Conservation (phyloP, 768 basidiomycete genomes). For the Mycena vulgaris region DNA sequence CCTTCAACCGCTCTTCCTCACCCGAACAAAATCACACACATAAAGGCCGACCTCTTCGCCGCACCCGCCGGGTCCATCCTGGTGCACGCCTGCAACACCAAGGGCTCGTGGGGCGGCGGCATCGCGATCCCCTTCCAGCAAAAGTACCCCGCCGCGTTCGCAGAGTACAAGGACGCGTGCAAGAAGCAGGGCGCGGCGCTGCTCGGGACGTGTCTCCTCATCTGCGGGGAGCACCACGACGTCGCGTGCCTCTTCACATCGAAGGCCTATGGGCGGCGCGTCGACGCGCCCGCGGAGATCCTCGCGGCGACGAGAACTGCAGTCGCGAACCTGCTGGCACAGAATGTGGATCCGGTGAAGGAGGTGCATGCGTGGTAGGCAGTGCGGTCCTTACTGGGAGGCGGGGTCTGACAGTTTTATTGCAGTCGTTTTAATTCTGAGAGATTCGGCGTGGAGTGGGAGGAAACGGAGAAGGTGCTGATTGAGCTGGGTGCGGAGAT, state of each 20-base stretch:
- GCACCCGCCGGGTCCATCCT: constrained; percentile 55
- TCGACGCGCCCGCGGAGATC: constrained; percentile 55
- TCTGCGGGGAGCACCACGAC: constrained; percentile 51
- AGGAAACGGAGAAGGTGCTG: constrained; percentile 53
- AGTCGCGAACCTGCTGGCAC: constrained; percentile 50
- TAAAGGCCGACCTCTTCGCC: constrained; percentile 55
- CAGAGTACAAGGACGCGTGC: constrained; percentile 51
- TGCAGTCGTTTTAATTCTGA: constrained; percentile 61
- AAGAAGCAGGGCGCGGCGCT: constrained; percentile 46
- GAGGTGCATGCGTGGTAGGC: constrained; percentile 58
- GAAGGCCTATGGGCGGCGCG: constrained; percentile 54
- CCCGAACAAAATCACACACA: constrained; percentile 44
- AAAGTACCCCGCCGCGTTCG: constrained; percentile 53
- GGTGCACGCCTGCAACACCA: constrained; percentile 59
- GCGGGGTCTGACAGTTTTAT: no score
- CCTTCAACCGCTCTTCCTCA: not conserved
- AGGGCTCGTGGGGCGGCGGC: constrained; percentile 58
- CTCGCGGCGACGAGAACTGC: constrained; percentile 52
- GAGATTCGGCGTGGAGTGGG: constrained; percentile 62
- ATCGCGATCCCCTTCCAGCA: constrained; percentile 55
- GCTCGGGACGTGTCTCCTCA: constrained; percentile 56
- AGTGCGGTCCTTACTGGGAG: not conserved
- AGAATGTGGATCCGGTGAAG: constrained; percentile 49
- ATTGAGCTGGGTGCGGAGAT: constrained; percentile 50
- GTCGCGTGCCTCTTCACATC: constrained; percentile 62